Conservation (phyloP, 768 basidiomycete species). For the Boletellus emodensis region DNA sequence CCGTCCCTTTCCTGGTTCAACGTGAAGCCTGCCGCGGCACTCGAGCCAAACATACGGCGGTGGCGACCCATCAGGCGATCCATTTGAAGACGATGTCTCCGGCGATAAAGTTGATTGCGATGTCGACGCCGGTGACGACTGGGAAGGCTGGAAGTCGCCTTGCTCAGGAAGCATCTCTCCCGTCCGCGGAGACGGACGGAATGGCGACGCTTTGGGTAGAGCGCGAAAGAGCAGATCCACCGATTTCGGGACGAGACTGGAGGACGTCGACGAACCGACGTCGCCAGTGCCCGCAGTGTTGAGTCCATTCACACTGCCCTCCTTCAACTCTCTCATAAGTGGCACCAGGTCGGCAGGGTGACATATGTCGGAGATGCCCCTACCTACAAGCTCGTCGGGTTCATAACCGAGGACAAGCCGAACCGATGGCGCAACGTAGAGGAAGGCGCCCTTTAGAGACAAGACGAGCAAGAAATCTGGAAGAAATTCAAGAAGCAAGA, state of each 20-base stretch:
- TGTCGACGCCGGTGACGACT: neutral
- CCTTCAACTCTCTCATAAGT: conserved; percentile 88
- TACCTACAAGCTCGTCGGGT: conserved; percentile 78
- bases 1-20: conserved; percentile 90
- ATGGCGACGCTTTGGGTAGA: conserved; percentile 46
- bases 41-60: conserved; percentile 83
- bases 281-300: conserved; percentile 18
- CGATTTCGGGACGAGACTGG: conserved; percentile 38
- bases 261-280: conserved; percentile 8
- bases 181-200: neutral
- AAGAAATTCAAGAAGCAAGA: conserved; percentile 53
- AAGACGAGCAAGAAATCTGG: conserved; percentile 89
- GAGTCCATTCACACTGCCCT: conserved; percentile 31
- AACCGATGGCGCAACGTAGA: conserved; percentile 87
- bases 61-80: neutral
- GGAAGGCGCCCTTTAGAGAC: conserved; percentile 86
- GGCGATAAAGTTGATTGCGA: conserved; percentile 1
- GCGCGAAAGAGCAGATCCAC: conserved; percentile 89
- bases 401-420: conserved; percentile 79
- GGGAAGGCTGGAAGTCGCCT: neutral
- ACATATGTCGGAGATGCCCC: conserved; percentile 73
- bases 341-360: conserved; percentile 90
- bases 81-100: neutral
- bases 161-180: conserved; percentile 1
- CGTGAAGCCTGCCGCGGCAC: conserved; percentile 80